These are phyloP conservation scores for Colletotrichum agaves DNA, from an alignment of 2,329 filamentous ascomycete species.

Conservation along the genomic window DNA sequence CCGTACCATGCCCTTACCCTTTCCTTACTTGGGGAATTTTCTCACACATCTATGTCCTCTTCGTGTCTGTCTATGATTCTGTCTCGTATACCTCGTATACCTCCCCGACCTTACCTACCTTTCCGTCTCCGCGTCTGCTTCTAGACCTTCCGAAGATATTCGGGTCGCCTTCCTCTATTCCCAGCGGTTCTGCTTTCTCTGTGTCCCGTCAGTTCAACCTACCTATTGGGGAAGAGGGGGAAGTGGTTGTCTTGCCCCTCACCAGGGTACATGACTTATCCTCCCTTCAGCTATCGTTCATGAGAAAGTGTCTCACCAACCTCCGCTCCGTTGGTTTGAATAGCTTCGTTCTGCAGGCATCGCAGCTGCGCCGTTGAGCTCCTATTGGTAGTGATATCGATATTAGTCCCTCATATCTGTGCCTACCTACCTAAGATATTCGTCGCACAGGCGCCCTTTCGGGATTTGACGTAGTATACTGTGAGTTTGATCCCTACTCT, in stretches of 20 bases:
- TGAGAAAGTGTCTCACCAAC: conserved; percentile 19
- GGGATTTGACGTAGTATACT: conserved; percentile 25
- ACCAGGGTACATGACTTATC: background rate
- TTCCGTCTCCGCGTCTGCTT: background rate
- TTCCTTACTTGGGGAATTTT: background rate
- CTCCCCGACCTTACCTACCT: background rate
- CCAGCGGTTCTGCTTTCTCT: background rate
- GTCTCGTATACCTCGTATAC: conserved; percentile 7
- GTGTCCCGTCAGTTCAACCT: background rate
- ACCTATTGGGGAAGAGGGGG: background rate
- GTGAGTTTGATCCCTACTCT: conserved; percentile 1
- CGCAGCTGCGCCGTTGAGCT: conserved; percentile 21
- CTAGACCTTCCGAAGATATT: background rate
- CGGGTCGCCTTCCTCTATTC: background rate
- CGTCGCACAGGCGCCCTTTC: conserved; percentile 10
- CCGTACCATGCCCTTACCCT: background rate
- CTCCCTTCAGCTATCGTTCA: conserved; percentile 1
- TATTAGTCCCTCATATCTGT: background rate
- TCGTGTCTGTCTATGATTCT: background rate
- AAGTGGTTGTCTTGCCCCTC: background rate
- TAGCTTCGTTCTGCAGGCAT: conserved; percentile 33
- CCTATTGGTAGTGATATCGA: conserved; percentile 25
- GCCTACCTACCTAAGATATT: background rate
- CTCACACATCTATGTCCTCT: background rate
- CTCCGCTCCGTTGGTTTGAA: conserved; percentile 16